Percentiles rank a stretch among this genome's conserved stretches.
Conservation (phyloP, 345 rosid genomes). For the Brassica juncea region DNA sequence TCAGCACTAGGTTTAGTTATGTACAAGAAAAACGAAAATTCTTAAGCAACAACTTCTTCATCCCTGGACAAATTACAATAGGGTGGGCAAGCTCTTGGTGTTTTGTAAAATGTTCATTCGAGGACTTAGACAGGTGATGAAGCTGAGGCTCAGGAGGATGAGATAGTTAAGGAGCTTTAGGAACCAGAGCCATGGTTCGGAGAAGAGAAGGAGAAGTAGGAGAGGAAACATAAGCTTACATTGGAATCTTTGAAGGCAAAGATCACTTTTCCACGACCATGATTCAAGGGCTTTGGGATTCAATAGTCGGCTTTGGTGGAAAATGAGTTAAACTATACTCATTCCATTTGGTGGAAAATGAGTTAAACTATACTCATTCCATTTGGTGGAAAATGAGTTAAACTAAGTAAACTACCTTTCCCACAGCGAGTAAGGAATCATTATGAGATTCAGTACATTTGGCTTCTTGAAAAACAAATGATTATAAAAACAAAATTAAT, state of each 20-base stretch:
- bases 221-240: neutral
- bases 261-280: neutral
- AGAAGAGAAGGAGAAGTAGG: neutral
- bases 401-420: too few relatives aligned
- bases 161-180: neutral
- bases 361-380: neutral
- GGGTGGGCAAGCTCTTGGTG: too few relatives aligned
- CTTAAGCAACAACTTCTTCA: neutral
- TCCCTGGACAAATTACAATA: conserved; percentile 35
- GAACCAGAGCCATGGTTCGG: neutral
- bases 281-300: neutral
- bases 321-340: neutral
- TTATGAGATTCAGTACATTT: too few relatives aligned
- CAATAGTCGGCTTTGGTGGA: neutral
- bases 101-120: neutral
- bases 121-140: neutral
- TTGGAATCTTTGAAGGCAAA: neutral
- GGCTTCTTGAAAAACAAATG: too few relatives aligned
- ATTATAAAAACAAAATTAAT: too few relatives aligned
- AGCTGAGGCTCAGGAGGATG: neutral
- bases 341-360: neutral
- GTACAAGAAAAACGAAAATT: too few relatives aligned
- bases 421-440: too few relatives aligned
- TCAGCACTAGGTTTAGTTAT: too few relatives aligned
- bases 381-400: too few relatives aligned